Evolutionary conservation across 2,329 filamentous ascomycete genomes (phyloP).

Genomic region (Chaetomium olivaceum): DNA sequence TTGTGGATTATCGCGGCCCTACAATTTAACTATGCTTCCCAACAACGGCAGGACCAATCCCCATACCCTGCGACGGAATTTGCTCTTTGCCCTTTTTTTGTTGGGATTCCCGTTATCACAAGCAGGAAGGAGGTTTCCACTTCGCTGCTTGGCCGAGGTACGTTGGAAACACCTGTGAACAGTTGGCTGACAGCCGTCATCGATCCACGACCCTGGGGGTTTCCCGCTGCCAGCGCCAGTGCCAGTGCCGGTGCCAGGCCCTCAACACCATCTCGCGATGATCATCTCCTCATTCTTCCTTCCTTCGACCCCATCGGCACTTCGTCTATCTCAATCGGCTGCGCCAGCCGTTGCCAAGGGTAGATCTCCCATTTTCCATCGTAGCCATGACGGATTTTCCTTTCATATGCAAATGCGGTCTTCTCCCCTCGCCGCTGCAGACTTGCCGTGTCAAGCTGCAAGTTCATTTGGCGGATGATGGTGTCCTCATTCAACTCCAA

Average conservation of each 20-base stretch:
- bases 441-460: not conserved
- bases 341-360: not conserved
- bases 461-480: not conserved
- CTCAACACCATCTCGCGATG: not conserved
- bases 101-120: slow-evolving; percentile 17
- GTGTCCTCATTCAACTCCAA: not conserved
- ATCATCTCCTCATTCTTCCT: not conserved
- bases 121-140: slow-evolving; percentile 13
- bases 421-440: not conserved
- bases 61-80: not conserved
- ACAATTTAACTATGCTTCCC: not conserved
- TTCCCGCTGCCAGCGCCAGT: not conserved
- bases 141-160: slow-evolving; percentile 13
- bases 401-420: not conserved
- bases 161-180: not conserved
- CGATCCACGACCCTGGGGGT: not conserved
- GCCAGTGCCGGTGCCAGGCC: not conserved
- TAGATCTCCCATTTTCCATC: not conserved
- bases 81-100: slow-evolving; percentile 8
- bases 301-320: not conserved
- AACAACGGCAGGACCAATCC: not conserved
- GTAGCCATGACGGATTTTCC: not conserved
- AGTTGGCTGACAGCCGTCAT: not conserved
- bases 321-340: not conserved
- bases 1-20: not conserved